Evolutionary conservation across 805 yeast species (phyloP), one percentile per base, ranked within the genome.

Genomic region (Lipomyces yamadae): DNA sequence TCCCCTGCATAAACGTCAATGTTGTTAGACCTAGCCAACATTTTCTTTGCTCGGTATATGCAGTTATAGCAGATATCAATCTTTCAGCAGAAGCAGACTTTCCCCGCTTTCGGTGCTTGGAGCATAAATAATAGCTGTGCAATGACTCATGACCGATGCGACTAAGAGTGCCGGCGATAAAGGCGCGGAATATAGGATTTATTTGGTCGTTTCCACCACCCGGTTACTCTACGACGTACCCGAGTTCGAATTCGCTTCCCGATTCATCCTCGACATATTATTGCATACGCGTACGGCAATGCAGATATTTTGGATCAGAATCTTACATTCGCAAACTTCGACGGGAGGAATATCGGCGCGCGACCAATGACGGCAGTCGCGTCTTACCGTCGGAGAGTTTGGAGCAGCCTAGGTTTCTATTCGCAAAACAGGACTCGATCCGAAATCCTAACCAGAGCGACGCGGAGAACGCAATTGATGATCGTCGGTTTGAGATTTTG

Each of bases 81-180:
- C 39, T 3, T 0, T 11, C 15, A 37, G 13, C 39, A 37, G 39
- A 37, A 37, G 15, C 39, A 37, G 39, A 13, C 39, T 37, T 24
- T 24, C 24, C 24, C 1, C 24, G 24, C 24, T 24, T 24, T 24
- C 24, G 24, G 24, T 24, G 24, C 7, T 42, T n/a, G 48, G 18
- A 42, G 48, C 18, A 3, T 42, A 42, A 15, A 42, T 42, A 15
- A 42, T 42, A 42, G 48, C 6, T 42, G 48, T 42, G 48, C 7
- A 24, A 42, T 42, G 48, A 42, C 48, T 42, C 48, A 42, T 42
- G 48, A 15, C 48, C 48, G 48, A 42, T 42, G 48, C 48, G 29
- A 24, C n/a, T 42, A 42, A n/a, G 48, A 13, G 24, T 42, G 24
- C 48, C 48, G 48, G 48, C 48, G 48, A 42, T 15, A 42, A 42